Evolutionary conservation across 306 rosid species (phyloP), one percentile per base, ranked within the genome.

Genomic region (Medicago ruthenica): DNA sequence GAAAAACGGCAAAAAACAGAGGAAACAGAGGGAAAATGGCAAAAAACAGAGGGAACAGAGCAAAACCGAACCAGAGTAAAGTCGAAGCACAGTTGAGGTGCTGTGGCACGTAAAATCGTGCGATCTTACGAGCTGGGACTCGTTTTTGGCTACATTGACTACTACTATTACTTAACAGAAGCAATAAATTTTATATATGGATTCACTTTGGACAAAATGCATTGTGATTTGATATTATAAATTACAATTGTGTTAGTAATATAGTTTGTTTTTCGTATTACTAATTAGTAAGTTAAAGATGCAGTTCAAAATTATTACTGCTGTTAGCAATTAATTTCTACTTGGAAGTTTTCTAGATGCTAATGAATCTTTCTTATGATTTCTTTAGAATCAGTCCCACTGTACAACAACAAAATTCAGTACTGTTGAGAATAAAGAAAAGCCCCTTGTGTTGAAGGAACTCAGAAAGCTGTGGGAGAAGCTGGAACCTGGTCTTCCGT

Each of bases 391-490:
- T 77, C 97, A 74, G 77, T 83, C 81, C 9, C 87, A 89, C 40
- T 95, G 99, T 82, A 90, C 97, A 41, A 22, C 3, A 18, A 90
- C 99, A 9, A 34, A 71, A 15, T 84, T 81, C 57, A 51, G 10
- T 1, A 92, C 99, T 9, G 47, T 88, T 36, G 97, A 86, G 89
- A 81, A 90, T 41, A 64, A 4, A 54, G 0, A 63, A 10, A 92
- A 92, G 82, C 97, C 96, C 70, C 74, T 95, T 61, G 76, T 90
- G 51, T 84, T 95, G 63, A 95, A 95, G 87, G 97, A 95, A 80
- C 86, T 95, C n/a, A 78, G 68, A 47, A 89, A 85, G 76, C 67
- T 95, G 80, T 95, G 99, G 99, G 93, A 87, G 68, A 81, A 87
- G 71, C 50, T 8, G n/a, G 86, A 83, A 12, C 89, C 85, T 68